These are phyloP conservation scores for Lactarius pseudohatsudake DNA, from an alignment of 768 basidiomycete genomes.

Conservation along the genomic window DNA sequence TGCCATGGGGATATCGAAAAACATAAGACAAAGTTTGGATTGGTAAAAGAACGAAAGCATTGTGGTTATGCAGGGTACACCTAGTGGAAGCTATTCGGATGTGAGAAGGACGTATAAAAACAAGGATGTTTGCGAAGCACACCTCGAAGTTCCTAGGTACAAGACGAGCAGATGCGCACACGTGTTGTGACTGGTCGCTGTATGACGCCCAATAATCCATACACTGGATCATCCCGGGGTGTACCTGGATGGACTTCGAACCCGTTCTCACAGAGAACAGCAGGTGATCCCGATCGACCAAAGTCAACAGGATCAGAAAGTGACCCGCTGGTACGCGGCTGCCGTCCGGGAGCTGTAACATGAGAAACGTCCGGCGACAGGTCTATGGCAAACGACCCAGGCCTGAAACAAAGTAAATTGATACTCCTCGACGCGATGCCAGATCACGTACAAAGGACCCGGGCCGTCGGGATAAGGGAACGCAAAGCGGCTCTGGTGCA, in stretches of 20 bases:
- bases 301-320: constrained; percentile 64
- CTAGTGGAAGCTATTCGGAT: no score
- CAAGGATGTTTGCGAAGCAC: no score
- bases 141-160: no score
- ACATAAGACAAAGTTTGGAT: no score
- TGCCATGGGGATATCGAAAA: no score
- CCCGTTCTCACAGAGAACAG: constrained; percentile 74
- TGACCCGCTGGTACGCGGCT: constrained; percentile 49
- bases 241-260: constrained; percentile 89
- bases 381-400: constrained; percentile 59
- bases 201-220: constrained; percentile 26
- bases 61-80: no score
- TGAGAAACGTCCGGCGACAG: constrained; percentile 59
- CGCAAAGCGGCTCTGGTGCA: constrained; percentile 70
- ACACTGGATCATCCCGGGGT: constrained; percentile 56
- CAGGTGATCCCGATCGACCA: constrained; percentile 78
- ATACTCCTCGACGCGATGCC: constrained; percentile 19
- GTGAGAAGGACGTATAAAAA: no score
- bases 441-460: constrained; percentile 47
- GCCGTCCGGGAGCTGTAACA: constrained; percentile 53
- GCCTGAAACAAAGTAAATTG: constrained; percentile 43
- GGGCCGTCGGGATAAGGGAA: constrained; percentile 49
- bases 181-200: not conserved
- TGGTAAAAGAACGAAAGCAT: no score
- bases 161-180: no score